Percentiles rank a stretch among this genome's conserved stretches.
Evolutionary conservation across 257 asterid genomes (phyloP).

Genomic region (Lavandula angustifolia): DNA sequence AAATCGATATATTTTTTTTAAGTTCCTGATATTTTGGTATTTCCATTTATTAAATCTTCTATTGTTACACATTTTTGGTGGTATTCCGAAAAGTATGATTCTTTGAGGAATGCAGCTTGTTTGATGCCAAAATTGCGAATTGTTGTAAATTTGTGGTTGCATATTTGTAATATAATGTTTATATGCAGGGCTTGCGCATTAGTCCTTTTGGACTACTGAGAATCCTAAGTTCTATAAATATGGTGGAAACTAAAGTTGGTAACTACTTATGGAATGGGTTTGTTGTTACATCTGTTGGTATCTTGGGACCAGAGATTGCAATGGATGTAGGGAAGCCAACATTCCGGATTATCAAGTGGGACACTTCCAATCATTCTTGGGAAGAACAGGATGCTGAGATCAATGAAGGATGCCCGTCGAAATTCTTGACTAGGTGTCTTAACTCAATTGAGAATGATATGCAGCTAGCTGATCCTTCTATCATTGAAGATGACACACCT

Average conservation of each 20-base stretch:
- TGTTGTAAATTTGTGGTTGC: background rate
- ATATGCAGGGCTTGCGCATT: slow-evolving; percentile 58
- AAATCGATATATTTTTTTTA: too few relatives aligned
- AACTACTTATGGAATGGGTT: background rate
- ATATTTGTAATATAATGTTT: slow-evolving; percentile 6
- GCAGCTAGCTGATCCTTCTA: slow-evolving; percentile 38
- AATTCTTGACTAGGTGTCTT: slow-evolving; percentile 58
- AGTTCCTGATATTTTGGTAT: too few relatives aligned
- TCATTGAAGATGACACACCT: slow-evolving; percentile 39
- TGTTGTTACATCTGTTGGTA: slow-evolving; percentile 21
- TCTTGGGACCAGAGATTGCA: slow-evolving; percentile 37
- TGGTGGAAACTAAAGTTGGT: slow-evolving; percentile 31
- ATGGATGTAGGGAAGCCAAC: slow-evolving; percentile 41
- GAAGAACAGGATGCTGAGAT: slow-evolving; percentile 30
- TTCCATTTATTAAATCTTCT: too few relatives aligned
- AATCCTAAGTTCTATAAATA: too few relatives aligned
- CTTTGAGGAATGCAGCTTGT: too few relatives aligned
- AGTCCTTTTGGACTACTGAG: slow-evolving; percentile 51
- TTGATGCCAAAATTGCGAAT: too few relatives aligned
- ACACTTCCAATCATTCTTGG: slow-evolving; percentile 25
- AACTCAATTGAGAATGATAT: slow-evolving; percentile 51
- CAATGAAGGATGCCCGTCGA: slow-evolving; percentile 58
- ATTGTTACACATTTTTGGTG: too few relatives aligned
- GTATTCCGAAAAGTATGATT: too few relatives aligned
- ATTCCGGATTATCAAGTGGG: slow-evolving; percentile 28